These are phyloP conservation scores for Cardamine occulta DNA, from an alignment of 345 rosid species.

Conservation along the genomic window DNA sequence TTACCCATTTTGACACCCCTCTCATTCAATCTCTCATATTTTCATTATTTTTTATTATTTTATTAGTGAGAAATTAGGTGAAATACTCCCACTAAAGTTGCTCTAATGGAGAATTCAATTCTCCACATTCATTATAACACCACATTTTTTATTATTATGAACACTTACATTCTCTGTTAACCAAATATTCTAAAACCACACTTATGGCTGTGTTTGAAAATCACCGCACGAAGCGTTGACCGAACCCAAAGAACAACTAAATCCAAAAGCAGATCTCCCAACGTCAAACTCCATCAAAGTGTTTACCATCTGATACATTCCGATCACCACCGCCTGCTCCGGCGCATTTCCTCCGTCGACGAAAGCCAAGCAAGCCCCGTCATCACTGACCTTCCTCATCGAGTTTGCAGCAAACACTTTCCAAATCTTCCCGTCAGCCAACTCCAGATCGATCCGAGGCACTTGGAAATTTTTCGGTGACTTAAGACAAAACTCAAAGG, in stretches of 20 bases:
- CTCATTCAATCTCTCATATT: no score
- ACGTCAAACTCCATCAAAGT: slow-evolving; percentile 41
- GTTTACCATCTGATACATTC: slow-evolving; percentile 48
- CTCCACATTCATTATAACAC: no score
- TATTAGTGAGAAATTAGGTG: no score
- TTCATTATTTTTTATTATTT: no score
- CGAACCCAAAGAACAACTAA: slow-evolving; percentile 42
- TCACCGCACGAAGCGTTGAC: slow-evolving; percentile 39
- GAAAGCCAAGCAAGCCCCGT: slow-evolving; percentile 46
- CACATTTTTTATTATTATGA: no score
- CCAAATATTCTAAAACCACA: no score
- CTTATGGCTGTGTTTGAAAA: slow-evolving; percentile 25
- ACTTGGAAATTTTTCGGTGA: slow-evolving; percentile 22
- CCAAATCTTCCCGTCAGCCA: slow-evolving; percentile 44
- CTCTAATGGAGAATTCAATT: no score
- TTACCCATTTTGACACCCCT: no score
- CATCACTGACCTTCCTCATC: slow-evolving; percentile 42
- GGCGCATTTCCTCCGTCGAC: slow-evolving; percentile 45
- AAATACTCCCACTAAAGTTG: no score
- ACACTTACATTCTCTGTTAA: no score
- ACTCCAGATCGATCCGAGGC: slow-evolving; percentile 44
- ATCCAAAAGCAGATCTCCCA: slow-evolving; percentile 44
- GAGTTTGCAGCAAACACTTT: slow-evolving; percentile 45
- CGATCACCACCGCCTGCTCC: slow-evolving; percentile 40
- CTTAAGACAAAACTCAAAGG: slow-evolving; percentile 46